Evolutionary conservation across 2,329 filamentous ascomycete species (phyloP).

Genomic region (Hypoxylon sp.): DNA sequence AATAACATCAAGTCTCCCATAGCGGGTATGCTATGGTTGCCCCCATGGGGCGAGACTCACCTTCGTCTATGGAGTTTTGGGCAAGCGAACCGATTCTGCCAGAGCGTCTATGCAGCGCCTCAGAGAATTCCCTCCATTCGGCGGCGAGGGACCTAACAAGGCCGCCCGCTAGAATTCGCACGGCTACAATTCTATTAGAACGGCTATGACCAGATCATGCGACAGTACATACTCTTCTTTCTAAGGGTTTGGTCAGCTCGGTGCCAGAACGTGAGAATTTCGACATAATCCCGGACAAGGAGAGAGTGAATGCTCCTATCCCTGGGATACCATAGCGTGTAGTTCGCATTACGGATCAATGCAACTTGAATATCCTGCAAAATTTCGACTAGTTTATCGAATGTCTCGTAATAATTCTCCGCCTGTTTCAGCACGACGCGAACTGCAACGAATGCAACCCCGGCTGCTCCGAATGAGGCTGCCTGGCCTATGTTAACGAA

Average conservation of each 20-base stretch:
- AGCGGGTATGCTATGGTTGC: neutral
- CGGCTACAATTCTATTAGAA: neutral
- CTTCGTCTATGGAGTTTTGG: constrained; percentile 1
- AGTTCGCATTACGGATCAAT: constrained; percentile 1
- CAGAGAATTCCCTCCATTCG: constrained; percentile 9
- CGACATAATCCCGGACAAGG: constrained; percentile 32
- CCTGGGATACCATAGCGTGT: neutral
- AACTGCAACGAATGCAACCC: neutral
- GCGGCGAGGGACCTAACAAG: constrained; percentile 9
- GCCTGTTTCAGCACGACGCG: neutral
- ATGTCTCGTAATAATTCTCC: neutral
- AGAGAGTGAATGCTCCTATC: neutral
- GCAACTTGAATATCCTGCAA: neutral
- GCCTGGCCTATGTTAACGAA: constrained; percentile 2
- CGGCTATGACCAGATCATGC: neutral
- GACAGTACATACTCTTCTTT: constrained; percentile 34
- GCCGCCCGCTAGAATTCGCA: neutral
- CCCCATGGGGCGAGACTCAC: neutral
- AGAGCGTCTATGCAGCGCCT: constrained; percentile 21
- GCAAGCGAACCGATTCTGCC: constrained; percentile 19
- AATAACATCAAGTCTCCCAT: neutral
- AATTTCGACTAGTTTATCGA: neutral
- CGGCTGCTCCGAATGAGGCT: neutral
- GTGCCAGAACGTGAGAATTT: constrained; percentile 17
- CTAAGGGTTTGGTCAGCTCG: constrained; percentile 1